Conservation (phyloP, 257 asterid genomes). For the Capsicum pubescens region DNA sequence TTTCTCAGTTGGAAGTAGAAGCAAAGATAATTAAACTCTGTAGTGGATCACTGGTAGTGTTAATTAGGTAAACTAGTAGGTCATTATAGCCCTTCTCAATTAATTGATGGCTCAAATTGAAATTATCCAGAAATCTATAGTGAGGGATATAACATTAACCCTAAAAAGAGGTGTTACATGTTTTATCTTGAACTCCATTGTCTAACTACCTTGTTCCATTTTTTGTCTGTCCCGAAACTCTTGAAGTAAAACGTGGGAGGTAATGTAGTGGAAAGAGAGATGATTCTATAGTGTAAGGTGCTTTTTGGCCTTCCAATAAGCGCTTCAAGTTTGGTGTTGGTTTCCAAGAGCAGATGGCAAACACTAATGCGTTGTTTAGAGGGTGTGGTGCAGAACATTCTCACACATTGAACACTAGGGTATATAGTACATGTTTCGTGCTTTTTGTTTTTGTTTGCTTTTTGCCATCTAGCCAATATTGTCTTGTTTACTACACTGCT, state of each 20-base stretch:
- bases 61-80: conserved; percentile 6
- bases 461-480: not conserved
- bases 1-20: not conserved
- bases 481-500: not conserved
- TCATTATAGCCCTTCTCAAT: not conserved
- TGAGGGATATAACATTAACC: not conserved
- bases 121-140: not conserved
- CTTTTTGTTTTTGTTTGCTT: not conserved
- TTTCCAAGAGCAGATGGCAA: not conserved
- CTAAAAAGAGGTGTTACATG: conserved; percentile 1
- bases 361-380: conserved; percentile 9
- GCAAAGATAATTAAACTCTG: not conserved
- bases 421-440: not conserved
- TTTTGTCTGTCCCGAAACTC: not conserved
- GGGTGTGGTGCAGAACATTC: conserved; percentile 1
- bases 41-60: not conserved
- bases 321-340: not conserved
- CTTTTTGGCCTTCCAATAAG: not conserved
- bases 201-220: conserved; percentile 11
- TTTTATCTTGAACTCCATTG: conserved; percentile 8
- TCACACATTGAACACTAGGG: not conserved
- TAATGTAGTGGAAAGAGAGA: conserved; percentile 14
- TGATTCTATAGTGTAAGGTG: conserved; percentile 20
- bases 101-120: conserved; percentile 16
- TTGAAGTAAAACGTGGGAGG: not conserved